These are phyloP conservation scores for Agrocybe chaxingu DNA, from an alignment of 768 basidiomycete genomes.

Conservation along the genomic window DNA sequence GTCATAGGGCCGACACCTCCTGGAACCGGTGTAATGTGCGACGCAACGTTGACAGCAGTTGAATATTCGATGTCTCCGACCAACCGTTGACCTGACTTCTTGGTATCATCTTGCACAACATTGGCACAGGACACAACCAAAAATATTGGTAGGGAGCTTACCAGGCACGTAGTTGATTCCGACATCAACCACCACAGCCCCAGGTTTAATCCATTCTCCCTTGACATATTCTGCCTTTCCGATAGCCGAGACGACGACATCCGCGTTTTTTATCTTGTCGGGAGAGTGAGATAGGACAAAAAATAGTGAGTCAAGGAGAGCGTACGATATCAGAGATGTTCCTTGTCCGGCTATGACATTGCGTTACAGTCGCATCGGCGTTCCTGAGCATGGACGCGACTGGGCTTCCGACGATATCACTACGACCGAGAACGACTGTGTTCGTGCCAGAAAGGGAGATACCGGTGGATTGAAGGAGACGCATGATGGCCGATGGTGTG, in stretches of 20 bases:
- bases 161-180: conserved; percentile 96
- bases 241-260: conserved; percentile 96
- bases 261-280: conserved; percentile 74
- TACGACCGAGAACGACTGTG: conserved; percentile 92
- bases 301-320: conserved; percentile 4
- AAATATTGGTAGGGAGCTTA: conserved; percentile 25
- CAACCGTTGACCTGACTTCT: conserved; percentile 93
- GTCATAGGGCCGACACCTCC: conserved; percentile 99
- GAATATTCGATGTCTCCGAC: conserved; percentile 94
- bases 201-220: conserved; percentile 93
- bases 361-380: conserved; percentile 93
- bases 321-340: conserved; percentile 77
- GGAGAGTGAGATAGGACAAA: not conserved
- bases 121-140: not conserved
- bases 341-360: conserved; percentile 91
- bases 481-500: conserved; percentile 91
- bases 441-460: conserved; percentile 73
- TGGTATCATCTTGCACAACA: conserved; percentile 61
- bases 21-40: conserved; percentile 94
- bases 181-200: conserved; percentile 94
- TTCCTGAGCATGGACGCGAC: conserved; percentile 88
- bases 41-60: conserved; percentile 74
- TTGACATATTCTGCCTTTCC: conserved; percentile 89
- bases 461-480: conserved; percentile 85
- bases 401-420: conserved; percentile 97